Evolutionary conservation across 106 monocot genomes (phyloP).

Genomic region (Alisma plantagoaquatica): DNA sequence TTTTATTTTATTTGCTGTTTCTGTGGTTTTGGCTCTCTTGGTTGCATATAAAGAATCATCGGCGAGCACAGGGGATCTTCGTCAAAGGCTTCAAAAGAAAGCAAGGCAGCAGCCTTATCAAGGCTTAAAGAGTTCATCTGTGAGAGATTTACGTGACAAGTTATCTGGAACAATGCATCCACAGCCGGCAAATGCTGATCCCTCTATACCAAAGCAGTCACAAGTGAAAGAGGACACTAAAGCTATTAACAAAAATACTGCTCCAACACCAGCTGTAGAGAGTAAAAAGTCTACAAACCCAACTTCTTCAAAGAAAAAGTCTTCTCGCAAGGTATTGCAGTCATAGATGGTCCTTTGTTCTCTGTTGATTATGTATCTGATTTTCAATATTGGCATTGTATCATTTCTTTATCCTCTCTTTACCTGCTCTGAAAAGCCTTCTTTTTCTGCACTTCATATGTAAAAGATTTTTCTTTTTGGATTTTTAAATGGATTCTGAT

Average conservation of each 20-base stretch:
- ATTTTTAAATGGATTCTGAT: too few relatives aligned
- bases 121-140: slow-evolving; percentile 30
- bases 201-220: slow-evolving; percentile 27
- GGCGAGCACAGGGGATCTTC: slow-evolving; percentile 45
- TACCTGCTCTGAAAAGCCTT: background rate
- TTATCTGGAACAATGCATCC: slow-evolving; percentile 51
- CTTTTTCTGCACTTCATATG: too few relatives aligned
- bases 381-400: too few relatives aligned
- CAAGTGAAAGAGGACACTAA: slow-evolving; percentile 6
- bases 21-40: too few relatives aligned
- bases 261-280: slow-evolving; percentile 13
- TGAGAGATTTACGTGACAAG: slow-evolving; percentile 66
- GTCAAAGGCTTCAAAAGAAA: slow-evolving; percentile 56
- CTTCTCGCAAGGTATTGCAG: slow-evolving; percentile 48
- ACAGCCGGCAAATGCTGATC: slow-evolving; percentile 19
- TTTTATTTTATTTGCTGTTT: too few relatives aligned
- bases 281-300: slow-evolving; percentile 17
- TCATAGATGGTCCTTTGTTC: too few relatives aligned
- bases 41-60: slow-evolving; percentile 21
- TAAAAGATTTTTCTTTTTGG: too few relatives aligned
- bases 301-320: slow-evolving; percentile 23
- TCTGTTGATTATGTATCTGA: too few relatives aligned
- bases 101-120: slow-evolving; percentile 23
- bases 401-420: background rate
- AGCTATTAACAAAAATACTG: slow-evolving; percentile 20